Conservation (phyloP, 257 asterid species). For the Solanum arcanum region DNA sequence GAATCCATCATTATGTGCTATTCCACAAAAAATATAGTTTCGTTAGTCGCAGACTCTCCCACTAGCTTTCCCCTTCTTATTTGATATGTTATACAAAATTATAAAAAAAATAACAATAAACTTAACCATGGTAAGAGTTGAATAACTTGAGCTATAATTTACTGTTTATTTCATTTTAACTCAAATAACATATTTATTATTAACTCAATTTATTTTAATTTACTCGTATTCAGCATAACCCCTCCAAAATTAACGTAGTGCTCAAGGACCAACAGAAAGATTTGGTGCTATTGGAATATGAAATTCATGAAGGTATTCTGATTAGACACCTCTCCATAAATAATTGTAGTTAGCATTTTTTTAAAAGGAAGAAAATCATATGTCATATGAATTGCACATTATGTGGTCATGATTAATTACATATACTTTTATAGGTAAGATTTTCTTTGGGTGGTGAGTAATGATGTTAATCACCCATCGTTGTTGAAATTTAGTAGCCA, state of each 20-base stretch:
- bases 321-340: not conserved
- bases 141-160: not conserved
- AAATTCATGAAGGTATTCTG: not conserved
- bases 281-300: not conserved
- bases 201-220: too few relatives aligned
- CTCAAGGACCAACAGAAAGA: not conserved
- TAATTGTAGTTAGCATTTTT: not conserved
- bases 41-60: not conserved
- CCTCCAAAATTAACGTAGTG: not conserved
- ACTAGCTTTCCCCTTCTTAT: not conserved
- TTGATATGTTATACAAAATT: too few relatives aligned
- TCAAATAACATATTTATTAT: too few relatives aligned
- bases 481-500: not conserved
- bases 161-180: too few relatives aligned
- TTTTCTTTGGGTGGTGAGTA: not conserved
- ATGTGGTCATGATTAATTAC: not conserved
- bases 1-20: not conserved
- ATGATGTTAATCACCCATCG: not conserved
- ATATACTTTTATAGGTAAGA: not conserved
- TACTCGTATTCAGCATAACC: too few relatives aligned
- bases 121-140: too few relatives aligned
- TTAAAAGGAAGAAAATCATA: not conserved
- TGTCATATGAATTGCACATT: not conserved
- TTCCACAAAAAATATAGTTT: not conserved
- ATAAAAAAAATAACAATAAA: too few relatives aligned